Conservation (phyloP, 495 filamentous ascomycete genomes). For the Glutinoglossum americanum region DNA sequence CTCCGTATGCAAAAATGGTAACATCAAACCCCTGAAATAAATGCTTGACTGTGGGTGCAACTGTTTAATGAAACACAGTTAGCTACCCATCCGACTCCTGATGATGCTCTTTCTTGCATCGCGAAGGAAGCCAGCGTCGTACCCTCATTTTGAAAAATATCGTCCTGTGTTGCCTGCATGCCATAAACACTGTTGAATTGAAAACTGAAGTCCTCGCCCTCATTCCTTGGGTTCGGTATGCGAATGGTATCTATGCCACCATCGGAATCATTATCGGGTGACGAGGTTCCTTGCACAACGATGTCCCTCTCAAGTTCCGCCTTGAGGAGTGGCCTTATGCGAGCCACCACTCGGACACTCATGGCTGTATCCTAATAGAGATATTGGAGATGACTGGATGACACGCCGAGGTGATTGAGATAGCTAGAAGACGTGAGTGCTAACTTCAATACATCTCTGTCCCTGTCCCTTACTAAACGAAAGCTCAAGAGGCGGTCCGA, state of each 20-base stretch:
- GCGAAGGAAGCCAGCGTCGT: slow-evolving; percentile 12
- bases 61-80: slow-evolving; percentile 16
- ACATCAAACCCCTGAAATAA: slow-evolving; percentile 88
- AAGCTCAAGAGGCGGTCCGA: neutral
- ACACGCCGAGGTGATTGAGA: neutral
- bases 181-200: slow-evolving; percentile 91
- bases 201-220: slow-evolving; percentile 75
- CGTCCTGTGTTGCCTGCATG: slow-evolving; percentile 53
- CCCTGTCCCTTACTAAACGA: too few species aligned
- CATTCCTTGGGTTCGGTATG: slow-evolving; percentile 90
- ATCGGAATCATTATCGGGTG: slow-evolving; percentile 23
- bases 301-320: slow-evolving; percentile 63
- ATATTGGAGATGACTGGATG: neutral
- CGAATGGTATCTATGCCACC: slow-evolving; percentile 43
- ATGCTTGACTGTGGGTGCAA: slow-evolving; percentile 63
- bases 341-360: slow-evolving; percentile 70
- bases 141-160: slow-evolving; percentile 79
- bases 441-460: too few species aligned
- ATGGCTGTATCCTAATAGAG: slow-evolving; percentile 14
- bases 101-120: neutral
- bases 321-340: slow-evolving; percentile 70
- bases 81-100: slow-evolving; percentile 20
- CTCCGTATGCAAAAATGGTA: slow-evolving; percentile 88
- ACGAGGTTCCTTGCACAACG: slow-evolving; percentile 41
- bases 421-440: neutral